Evolutionary conservation across 495 filamentous ascomycete species (phyloP), one percentile per base, ranked within the genome.

Genomic region (Penicillium coffeae): DNA sequence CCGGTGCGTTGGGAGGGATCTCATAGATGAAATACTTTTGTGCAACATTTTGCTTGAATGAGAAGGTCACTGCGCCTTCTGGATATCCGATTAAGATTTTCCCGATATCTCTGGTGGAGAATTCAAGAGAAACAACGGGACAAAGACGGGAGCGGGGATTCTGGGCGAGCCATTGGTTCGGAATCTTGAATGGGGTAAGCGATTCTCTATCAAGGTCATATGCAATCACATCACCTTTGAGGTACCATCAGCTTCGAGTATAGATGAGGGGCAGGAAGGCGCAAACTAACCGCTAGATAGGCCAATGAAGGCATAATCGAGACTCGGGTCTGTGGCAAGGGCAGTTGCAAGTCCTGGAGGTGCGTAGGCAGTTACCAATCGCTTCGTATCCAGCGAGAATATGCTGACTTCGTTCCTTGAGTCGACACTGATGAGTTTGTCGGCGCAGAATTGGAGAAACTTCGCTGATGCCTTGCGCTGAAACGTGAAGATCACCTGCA

Each of bases 61-160:
- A 87, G 59, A 90, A 97, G 27, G 91, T 81, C 21, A 89, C 89
- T 3, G 88, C 89, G 16, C 93, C 94, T 45, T 90, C 82, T 1
- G 78, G 77, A 60, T 97, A 98, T 8, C 85, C 90, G 42, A 98
- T 87, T 50, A 97, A 57, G 16, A 98, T 71, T 57, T 84, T 87
- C n/a, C 93, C 93, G 56, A 96, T 88, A 64, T 98, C 91, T 51
- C 90, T 79, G 2, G 94, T 90, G 53, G 96, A 93, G 45, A 96
- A 76, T 45, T 86, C 78, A 54, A 98, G 67, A 2, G 86, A 82
- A n/a, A 95, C 76, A 35, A 90, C 72, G 3, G 84, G 79, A 12
- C 69, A 73, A 8, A 79, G 56, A 32, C 77, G 71, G 16, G 80
- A 68, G 35, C 78, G 75, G 12, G 80, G 67, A 65, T 85, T 77